phyloP scores from a whole-genome alignment of 2,329 filamentous ascomycete species.

The Ophiostoma perfectum region DNA sequence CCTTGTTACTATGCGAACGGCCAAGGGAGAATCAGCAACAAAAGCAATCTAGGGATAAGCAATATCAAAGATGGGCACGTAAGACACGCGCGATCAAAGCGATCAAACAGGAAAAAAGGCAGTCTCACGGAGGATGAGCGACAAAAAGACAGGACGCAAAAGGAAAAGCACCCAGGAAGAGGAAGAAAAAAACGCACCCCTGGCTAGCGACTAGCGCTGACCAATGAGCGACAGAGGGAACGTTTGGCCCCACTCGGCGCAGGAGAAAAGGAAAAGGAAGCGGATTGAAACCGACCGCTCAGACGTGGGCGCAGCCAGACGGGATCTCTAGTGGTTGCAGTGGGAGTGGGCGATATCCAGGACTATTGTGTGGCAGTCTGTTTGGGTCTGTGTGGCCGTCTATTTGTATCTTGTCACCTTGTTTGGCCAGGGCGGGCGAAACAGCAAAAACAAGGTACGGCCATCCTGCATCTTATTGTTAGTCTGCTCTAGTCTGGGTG shows the following conservation, averaged over 20 bases:
- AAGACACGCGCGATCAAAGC: background rate
- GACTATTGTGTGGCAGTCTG: background rate
- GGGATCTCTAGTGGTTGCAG: conserved; percentile 14
- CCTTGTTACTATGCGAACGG: no score
- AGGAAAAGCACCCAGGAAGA: background rate
- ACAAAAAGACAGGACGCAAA: background rate
- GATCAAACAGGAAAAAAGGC: background rate
- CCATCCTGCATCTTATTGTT: no score
- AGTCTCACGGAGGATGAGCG: no score
- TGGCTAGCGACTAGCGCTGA: conserved; percentile 7
- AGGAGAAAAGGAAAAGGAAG: conserved; percentile 4
- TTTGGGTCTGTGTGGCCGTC: background rate
- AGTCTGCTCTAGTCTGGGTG: no score
- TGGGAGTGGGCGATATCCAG: background rate
- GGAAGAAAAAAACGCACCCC: conserved; percentile 16
- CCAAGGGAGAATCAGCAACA: background rate
- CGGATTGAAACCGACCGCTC: conserved; percentile 18
- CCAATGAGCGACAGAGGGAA: conserved; percentile 12
- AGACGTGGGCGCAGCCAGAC: conserved; percentile 11
- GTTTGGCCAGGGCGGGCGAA: background rate
- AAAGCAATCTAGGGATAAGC: background rate
- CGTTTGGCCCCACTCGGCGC: background rate
- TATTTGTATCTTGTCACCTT: background rate
- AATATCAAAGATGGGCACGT: background rate
- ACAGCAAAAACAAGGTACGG: background rate